Base-by-base conservation (phyloP, 1,284 basidiomycete species). In the Sutorius eximius region DNA sequence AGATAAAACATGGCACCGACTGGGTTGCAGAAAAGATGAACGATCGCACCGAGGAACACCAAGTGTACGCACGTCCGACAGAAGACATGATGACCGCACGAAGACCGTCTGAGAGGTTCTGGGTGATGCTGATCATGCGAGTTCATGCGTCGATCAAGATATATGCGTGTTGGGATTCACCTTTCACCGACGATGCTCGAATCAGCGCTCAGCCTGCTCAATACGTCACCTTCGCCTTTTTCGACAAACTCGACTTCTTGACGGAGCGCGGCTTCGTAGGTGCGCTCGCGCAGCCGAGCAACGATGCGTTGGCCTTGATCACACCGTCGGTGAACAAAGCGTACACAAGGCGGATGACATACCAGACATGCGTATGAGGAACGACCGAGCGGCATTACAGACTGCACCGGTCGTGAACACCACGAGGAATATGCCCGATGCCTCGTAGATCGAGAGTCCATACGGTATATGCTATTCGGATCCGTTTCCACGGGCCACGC, bases 1-100 rank as follows among this genome's bases (percentile, higher is more conserved):
- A 98, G 85, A 74, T 90, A 95, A 64, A 98, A 89, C 96, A 99
- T 99, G 52, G 95, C 93, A 40, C 91, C 91, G 59, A 98, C 93
- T 89, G 61, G 32, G 43, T 34, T 33, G 36, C n/a, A 45, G 22
- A 54, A 55, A 29, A 52, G 10, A 38, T 56, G 58, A 62, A 40
- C 30, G 11, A 24, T 18, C 15, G 42, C 4, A 30, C 27, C 36
- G 20, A 24, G 29, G 22, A 45, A 33, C 27, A 22, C 33, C 13
- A 30, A 42, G 34, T 18, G 27, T 27, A 81, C 89, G 71, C 70
- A 93, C 91, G 77, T 45, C 95, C 95, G 61, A 93, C 93, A 7
- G 87, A 84, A 32, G 93, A 91, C 76, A 94, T 95, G 34, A 96
- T 91, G 40, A 93, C 72, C 0, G 94, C 88, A 52, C 93, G 82